Evolutionary conservation across 2,329 filamentous ascomycete genomes (phyloP), one percentile per base, ranked within the genome.

Genomic region (Neodidymelliopsis sp.): DNA sequence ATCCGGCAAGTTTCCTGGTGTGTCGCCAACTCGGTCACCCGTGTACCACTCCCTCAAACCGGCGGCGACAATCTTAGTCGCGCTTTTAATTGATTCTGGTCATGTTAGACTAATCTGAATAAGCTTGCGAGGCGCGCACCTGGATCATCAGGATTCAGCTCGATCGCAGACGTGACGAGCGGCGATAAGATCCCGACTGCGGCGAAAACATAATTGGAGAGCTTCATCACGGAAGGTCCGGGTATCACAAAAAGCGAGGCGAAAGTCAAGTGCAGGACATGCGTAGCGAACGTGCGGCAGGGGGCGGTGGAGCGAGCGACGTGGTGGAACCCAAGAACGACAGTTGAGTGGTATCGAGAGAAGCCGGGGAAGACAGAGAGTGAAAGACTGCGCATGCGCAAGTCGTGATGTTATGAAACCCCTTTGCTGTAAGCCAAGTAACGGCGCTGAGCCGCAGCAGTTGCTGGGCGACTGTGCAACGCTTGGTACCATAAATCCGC

Each of bases 1-100:
- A 35, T 65, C 63, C 27, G 72, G 72, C 24, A 74, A 78, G 58
- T 87, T 81, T 33, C 79, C 84, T 28, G 86, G 79, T 10, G 80
- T 79, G 71, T 83, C 79, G 31, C 80, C 76, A 8, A 80, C 81
- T 25, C 75, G 71, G 59, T 86, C 86, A 38, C 85, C 86, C 2
- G 76, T 79, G 70, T 89, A 89, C 69, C 84, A 86, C 34, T 77
- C 78, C 79, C 88, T 83, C 59, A 84, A 75, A 24, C 80, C 84
- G 37, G 79, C 77, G 6, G 85, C 86, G 40, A 88, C 73, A 4
- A 81, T 84, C 47, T 79, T 81, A 7, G 86, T 79, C 2, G 84
- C 85, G 53, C 77, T 77, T 54, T 79, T 81, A 60, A 89, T 79
- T 0, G 85, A 88, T 18, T 72, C 85, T 87, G 60, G 4, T 18